phyloP scores from a whole-genome alignment of 805 yeast species.

The Starmerella sirachaensis region DNA sequence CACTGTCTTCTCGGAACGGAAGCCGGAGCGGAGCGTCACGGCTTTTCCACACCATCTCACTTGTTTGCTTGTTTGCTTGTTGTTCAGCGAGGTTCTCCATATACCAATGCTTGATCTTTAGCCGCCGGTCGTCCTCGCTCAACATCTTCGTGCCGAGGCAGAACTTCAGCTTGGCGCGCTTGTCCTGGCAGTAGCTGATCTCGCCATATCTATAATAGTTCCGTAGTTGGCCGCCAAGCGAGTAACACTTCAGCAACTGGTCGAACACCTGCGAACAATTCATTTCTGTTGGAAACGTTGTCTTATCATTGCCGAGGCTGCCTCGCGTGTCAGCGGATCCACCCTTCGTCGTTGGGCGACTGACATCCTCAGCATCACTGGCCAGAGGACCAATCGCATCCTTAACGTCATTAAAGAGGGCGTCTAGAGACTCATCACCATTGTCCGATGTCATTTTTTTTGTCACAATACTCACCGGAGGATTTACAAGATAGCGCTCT shows the following conservation, averaged over 20 bases:
- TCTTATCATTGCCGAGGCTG: constrained; percentile 1
- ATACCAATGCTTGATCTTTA: constrained; percentile 56
- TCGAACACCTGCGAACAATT: constrained; percentile 75
- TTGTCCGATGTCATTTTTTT: too few relatives aligned
- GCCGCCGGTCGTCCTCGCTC: constrained; percentile 40
- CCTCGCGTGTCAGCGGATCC: background rate
- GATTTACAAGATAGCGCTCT: too few relatives aligned
- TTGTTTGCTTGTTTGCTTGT: constrained; percentile 48
- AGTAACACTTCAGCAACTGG: constrained; percentile 73
- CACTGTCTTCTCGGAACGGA: constrained; percentile 31
- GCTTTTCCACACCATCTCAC: constrained; percentile 75
- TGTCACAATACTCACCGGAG: too few relatives aligned
- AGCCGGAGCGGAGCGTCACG: constrained; percentile 29
- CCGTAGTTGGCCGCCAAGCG: constrained; percentile 81
- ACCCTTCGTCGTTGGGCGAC: background rate
- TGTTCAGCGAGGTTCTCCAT: constrained; percentile 50
- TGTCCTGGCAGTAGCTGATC: constrained; percentile 55
- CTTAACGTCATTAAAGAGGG: constrained; percentile 17
- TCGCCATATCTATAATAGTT: constrained; percentile 76
- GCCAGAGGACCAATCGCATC: constrained; percentile 22
- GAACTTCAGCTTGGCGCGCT: constrained; percentile 66
- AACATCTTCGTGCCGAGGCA: constrained; percentile 53
- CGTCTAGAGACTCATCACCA: constrained; percentile 15
- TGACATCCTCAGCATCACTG: background rate
- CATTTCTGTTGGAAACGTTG: constrained; percentile 38